These are phyloP conservation scores for Penicillium coprophilum DNA, from an alignment of 495 filamentous ascomycete species.

Conservation along the genomic window DNA sequence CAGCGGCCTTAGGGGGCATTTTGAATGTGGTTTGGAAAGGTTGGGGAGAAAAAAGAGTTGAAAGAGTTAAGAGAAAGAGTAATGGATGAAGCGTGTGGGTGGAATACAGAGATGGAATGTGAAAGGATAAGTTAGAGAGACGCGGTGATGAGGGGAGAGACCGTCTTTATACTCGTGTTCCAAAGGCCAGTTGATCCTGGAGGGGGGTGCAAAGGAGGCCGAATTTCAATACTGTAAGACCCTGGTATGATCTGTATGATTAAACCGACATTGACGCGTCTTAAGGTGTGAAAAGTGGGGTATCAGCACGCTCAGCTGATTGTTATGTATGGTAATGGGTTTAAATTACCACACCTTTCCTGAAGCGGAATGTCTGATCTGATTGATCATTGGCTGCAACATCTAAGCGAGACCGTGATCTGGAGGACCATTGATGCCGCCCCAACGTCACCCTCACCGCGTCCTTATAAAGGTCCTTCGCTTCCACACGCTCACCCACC, in stretches of 20 bases:
- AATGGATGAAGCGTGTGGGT: slow-evolving; percentile 27
- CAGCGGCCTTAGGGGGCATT: slow-evolving; percentile 94
- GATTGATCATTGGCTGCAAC: slow-evolving; percentile 35
- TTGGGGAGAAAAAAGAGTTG: slow-evolving; percentile 32
- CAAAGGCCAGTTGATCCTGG: slow-evolving; percentile 47
- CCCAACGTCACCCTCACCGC: slow-evolving; percentile 45
- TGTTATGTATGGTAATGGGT: slow-evolving; percentile 11
- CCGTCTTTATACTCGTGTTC: slow-evolving; percentile 54
- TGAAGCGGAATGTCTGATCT: slow-evolving; percentile 29
- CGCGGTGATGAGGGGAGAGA: slow-evolving; percentile 47
- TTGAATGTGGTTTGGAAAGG: slow-evolving; percentile 45
- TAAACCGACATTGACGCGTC: slow-evolving; percentile 34
- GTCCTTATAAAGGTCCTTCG: slow-evolving; percentile 49
- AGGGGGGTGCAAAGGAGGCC: slow-evolving; percentile 39
- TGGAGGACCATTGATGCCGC: slow-evolving; percentile 38
- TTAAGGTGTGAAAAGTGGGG: slow-evolving; percentile 15
- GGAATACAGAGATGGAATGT: slow-evolving; percentile 39
- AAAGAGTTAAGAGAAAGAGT: slow-evolving; percentile 33
- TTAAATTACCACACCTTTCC: slow-evolving; percentile 34
- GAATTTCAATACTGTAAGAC: slow-evolving; percentile 53
- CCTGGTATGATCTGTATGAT: slow-evolving; percentile 54
- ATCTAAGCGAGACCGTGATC: slow-evolving; percentile 54
- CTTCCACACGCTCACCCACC: slow-evolving; percentile 35
- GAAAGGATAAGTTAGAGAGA: slow-evolving; percentile 39
- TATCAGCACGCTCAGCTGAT: slow-evolving; percentile 21